Conservation (phyloP, 768 basidiomycete genomes). For the Rhizopogon vulgaris region DNA sequence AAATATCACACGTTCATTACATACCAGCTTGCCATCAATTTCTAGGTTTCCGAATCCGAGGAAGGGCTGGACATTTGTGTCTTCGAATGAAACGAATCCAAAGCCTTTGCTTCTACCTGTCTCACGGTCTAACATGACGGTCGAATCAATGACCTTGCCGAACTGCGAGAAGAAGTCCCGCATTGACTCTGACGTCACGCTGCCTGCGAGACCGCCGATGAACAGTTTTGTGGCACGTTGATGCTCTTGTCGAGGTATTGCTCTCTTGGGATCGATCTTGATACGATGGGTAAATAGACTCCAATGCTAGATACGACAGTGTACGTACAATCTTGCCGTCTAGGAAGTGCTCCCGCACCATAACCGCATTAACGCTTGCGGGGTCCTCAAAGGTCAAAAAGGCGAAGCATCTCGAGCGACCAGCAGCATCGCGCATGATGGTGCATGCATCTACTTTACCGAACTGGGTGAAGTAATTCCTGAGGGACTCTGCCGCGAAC, state of each 20-base stretch:
- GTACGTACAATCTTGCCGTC: slow-evolving; percentile 93
- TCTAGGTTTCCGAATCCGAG: slow-evolving; percentile 85
- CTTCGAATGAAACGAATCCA: slow-evolving; percentile 94
- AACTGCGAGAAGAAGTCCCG: slow-evolving; percentile 90
- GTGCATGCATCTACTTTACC: slow-evolving; percentile 97
- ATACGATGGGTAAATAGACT: slow-evolving; percentile 7
- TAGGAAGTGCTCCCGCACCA: slow-evolving; percentile 90
- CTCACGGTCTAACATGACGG: slow-evolving; percentile 97
- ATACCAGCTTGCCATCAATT: slow-evolving; percentile 91
- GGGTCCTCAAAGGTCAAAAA: slow-evolving; percentile 96
- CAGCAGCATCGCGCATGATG: slow-evolving; percentile 96
- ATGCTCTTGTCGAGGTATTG: slow-evolving; percentile 94
- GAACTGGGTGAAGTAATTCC: slow-evolving; percentile 91
- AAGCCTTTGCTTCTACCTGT: slow-evolving; percentile 95
- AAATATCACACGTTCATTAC: slow-evolving; percentile 20
- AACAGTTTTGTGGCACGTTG: slow-evolving; percentile 91
- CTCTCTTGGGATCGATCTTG: slow-evolving; percentile 99
- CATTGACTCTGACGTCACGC: slow-evolving; percentile 92
- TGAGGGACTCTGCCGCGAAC: slow-evolving; percentile 54
- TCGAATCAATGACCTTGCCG: slow-evolving; percentile 94
- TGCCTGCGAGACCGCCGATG: slow-evolving; percentile 88
- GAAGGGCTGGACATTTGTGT: slow-evolving; percentile 84
- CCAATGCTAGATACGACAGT: slow-evolving; percentile 17
- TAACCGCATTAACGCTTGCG: slow-evolving; percentile 89
- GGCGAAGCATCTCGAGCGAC: slow-evolving; percentile 94